Base-by-base conservation (phyloP, 352 stramenopile species). In the Phytopythium kandeliae region DNA sequence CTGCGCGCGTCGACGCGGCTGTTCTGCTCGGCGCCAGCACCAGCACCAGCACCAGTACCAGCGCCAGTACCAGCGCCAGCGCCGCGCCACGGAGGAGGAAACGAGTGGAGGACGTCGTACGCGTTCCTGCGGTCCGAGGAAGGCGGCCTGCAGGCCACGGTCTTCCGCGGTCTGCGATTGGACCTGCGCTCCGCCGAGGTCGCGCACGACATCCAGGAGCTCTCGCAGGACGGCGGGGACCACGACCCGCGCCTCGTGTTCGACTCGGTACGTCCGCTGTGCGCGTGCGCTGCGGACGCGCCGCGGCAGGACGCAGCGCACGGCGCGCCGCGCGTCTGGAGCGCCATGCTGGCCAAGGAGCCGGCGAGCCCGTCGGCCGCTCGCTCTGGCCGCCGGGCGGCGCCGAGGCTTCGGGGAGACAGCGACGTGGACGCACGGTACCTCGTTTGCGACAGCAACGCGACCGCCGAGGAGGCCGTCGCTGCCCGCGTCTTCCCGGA, bases 211-310 rank as follows among this genome's bases (percentile, higher is more conserved):
- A 51, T 51, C 31, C 19, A 17, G 13, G 26, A 37, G 4, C 15
- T 40, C 2, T 51, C 45, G 30, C 45, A 51, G 2, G 44, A 68
- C 16, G 67, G 71, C 24, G 60, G 60, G 9, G 57, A 49, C 36
- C 48, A 55, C 37, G 48, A 55, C 36, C 48, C 48, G 48, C 48
- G 48, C 15, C 40, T 55, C 25, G 12, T 19, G 26, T 55, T 48
- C 48, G 35, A 24, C 34, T 13, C 25, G 28, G 35, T 26, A 15
- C 33, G 28, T 10, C 9, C 25, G 19, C 26, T 44, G 25, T 54
- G 48, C 48, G 31, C 22, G 4, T 54, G 48, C 25, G 33, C 11
- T 2, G 9, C 2, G 4, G 37, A 24, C 9, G 7, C 35, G 8
- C 24, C 33, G 8, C 19, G 26, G 10, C 48, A 54, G 24, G 28